Evolutionary conservation across 306 rosid genomes (phyloP), one percentile per base, ranked within the genome.

Genomic region (Trifolium repens): DNA sequence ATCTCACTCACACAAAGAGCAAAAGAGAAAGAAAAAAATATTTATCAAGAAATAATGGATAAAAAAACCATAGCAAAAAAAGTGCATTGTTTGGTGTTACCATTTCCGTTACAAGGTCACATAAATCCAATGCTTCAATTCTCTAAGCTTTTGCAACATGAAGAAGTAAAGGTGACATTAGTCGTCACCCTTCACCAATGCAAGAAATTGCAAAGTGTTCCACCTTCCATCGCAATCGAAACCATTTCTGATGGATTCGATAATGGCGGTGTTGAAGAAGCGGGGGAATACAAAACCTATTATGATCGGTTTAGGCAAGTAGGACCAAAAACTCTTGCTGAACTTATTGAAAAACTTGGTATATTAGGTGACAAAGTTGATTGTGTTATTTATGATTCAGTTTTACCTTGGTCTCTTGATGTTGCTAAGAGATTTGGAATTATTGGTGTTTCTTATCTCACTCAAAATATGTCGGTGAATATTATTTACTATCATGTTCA

Each of bases 221-320:
- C 75, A 0, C 5, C 71, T 12, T 50, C 76, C 15, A 3, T 83
- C 30, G 9, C 78, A 2, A 4, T 86, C 5, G 87, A 86, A 17
- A 66, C 81, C 62, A 80, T 86, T 32, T 83, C 89, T 2, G 89
- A 86, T 50, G 89, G 87, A 4, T 80, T 70, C 27, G 84, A 86
- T 57, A 14, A 40, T 3, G 79, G 42, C 1, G 54, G 83, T 11
- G 1, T 4, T 1, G 50, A 1, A 1, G 44, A 16, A 1, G 77
- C 81, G 0, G 55, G 15, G 5, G 55, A 55, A 47, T 0, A 0
- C 1, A 26, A 35, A 4, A 57, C 16, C 71, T 84, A 81, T 40
- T 7, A 62, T 0, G 46, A 68, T 10, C 27, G 52, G 0, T 87
- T 81, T 44, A 10, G 59, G 47, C 16, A 5, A 69, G 73, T 73